Conservation (phyloP, 805 yeast genomes). For the Maudiozyma pseudohumilis region DNA sequence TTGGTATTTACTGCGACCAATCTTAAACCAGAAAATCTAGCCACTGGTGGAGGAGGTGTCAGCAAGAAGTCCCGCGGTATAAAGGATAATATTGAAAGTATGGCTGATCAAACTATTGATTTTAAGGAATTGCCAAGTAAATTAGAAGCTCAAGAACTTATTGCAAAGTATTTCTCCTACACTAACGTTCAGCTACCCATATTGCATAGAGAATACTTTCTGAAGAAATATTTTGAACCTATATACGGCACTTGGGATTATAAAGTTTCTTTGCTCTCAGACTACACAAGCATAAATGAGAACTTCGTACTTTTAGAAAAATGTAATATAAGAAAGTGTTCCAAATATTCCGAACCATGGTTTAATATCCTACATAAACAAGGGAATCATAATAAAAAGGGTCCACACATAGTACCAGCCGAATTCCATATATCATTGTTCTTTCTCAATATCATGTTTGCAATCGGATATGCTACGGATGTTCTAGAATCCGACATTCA, state of each 20-base stretch:
- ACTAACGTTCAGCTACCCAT: constrained; percentile 79
- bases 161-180: constrained; percentile 62
- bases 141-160: constrained; percentile 52
- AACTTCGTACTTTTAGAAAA: constrained; percentile 25
- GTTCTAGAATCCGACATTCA: constrained; percentile 56
- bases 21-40: constrained; percentile 33
- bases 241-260: constrained; percentile 61
- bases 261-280: constrained; percentile 47
- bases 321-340: constrained; percentile 4
- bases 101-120: constrained; percentile 12
- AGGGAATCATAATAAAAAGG: constrained; percentile 39
- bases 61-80: constrained; percentile 13
- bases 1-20: constrained; percentile 71
- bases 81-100: constrained; percentile 14
- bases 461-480: constrained; percentile 68
- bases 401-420: constrained; percentile 17
- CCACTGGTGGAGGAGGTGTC: constrained; percentile 21
- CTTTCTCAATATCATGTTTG: constrained; percentile 68
- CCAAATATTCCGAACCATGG: constrained; percentile 9
- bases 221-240: constrained; percentile 60
- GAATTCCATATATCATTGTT: constrained; percentile 43
- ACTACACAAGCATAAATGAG: constrained; percentile 36
- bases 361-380: constrained; percentile 33
- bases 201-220: constrained; percentile 69
- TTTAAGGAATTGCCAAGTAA: constrained; percentile 49